Evolutionary conservation across 1,284 basidiomycete genomes (phyloP), one percentile per base, ranked within the genome.

Genomic region (Coriolopsis trogii): DNA sequence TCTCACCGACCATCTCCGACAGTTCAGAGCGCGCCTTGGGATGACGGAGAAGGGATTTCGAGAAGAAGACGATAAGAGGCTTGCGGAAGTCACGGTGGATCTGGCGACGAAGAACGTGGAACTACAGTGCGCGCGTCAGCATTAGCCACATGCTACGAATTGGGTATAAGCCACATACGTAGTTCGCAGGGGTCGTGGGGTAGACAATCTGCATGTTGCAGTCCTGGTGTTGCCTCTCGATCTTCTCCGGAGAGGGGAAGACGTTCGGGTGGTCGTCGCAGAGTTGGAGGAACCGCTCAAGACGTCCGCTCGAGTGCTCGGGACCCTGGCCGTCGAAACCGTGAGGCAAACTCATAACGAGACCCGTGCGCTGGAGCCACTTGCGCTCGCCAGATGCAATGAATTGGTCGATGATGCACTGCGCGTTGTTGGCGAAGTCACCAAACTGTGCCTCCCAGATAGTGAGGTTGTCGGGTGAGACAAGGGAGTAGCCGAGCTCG

Each of bases 361-460:
- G 72, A 46, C 97, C 97, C 45, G 87, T 91, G 56, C 97, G 87
- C 75, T 99, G 96, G 49, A 98, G 72, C 97, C 97, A 99, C 73
- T 99, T 99, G 62, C 95, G 81, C 77, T 99, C 97, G 41, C 96
- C 96, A 16, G 95, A 91, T 24, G 95, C 94, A 59, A 99, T 92
- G 77, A 98, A 99, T 73, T 99, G 96, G 72, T 99, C 97, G 64
- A 99, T 98, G 73, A 99, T 98, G 71, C 89, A 91, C 74, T 98
- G 96, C 4, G 96, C 96, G 60, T 91, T 95, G 76, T 97, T 97
- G 41, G 89, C 93, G 70, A 98, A 99, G 73, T 99, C 97, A 71
- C 96, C 96, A 66, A 99, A 98, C 71, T 98, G 95, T 21, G 93
- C 97, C 73, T 99, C 97, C 97, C 97, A 99, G 67, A 99, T 90